Conservation (phyloP, 139 green algal species). For the Spirogloea muscicola region DNA sequence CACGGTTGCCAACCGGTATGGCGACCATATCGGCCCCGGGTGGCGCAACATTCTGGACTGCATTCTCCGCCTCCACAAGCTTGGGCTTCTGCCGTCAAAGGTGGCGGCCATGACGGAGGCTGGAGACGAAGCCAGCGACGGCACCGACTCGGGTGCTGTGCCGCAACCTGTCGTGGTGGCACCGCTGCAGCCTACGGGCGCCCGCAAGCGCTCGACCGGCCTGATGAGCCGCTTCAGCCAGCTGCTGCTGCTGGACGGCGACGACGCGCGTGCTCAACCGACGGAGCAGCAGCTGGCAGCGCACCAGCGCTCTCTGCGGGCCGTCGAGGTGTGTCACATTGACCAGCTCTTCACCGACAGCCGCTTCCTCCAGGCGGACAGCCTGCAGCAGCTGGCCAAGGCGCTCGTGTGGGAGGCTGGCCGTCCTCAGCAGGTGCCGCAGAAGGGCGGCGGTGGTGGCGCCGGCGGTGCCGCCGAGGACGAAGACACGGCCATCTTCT, state of each 20-base stretch:
- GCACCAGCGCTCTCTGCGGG: conserved; percentile 33
- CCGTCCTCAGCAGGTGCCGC: neutral
- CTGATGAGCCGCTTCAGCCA: conserved; percentile 46
- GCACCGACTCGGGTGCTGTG: neutral
- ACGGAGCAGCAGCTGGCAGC: conserved; percentile 42
- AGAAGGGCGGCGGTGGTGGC: neutral
- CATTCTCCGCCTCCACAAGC: conserved; percentile 73
- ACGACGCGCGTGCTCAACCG: conserved; percentile 5
- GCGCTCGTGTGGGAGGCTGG: conserved; percentile 66
- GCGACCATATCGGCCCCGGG: conserved; percentile 71
- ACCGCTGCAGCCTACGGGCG: neutral
- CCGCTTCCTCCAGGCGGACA: conserved; percentile 80
- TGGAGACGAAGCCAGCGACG: neutral
- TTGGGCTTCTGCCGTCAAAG: conserved; percentile 61
- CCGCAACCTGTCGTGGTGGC: neutral
- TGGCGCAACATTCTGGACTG: conserved; percentile 83
- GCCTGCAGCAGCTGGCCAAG: conserved; percentile 70
- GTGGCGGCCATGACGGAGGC: neutral
- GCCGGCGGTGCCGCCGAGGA: conserved; percentile 14
- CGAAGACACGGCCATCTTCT: conserved; percentile 68
- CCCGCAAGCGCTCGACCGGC: neutral
- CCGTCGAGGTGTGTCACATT: conserved; percentile 64
- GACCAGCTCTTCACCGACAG: conserved; percentile 81
- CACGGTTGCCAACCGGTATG: conserved; percentile 68
- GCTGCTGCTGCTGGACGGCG: conserved; percentile 33